Base-by-base conservation (phyloP, 495 filamentous ascomycete species). In the Trichoderma orchidacearum region DNA sequence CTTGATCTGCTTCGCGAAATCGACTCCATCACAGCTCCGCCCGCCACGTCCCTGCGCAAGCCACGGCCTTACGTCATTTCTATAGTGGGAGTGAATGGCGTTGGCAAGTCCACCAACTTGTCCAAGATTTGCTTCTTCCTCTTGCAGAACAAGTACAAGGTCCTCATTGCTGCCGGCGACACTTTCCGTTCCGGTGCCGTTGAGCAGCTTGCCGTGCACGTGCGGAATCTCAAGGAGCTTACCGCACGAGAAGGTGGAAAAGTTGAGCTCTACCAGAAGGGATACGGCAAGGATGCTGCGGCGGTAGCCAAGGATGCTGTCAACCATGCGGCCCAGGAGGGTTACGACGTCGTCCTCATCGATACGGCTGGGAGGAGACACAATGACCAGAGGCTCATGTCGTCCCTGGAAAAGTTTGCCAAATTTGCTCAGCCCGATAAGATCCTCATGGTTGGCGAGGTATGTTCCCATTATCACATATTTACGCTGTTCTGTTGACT, bases 41-140 rank as follows among this genome's bases (percentile, higher is more conserved):
- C 82, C 7, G 64, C 66, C 1, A 70, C 74, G 1, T 79, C 79
- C 3, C 67, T 76, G 57, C 75, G 75, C 53, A 73, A 80, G 48
- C 74, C 75, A 27, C 82, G 90, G 12, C 93, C 93, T 32, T 98
- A 97, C 61, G 92, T 96, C 58, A 94, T 98, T 62, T 94, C 89
- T 30, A 95, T 98, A 55, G 94, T 98, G 30, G 93, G 93, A 54
- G 93, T 98, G 62, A 98, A 98, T 64, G 93, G 93, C 25, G 93
- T 98, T 51, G 93, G 93, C 65, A 98, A 98, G 71, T 95, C 89
- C 7, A 98, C 93, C 18, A 97, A 95, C 60, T 73, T 98, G 17
- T 89, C 87, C 66, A 98, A 98, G 71, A 93, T 98, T 58, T 92
- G 88, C 67, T 97, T 91, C 73, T 96, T 97, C 74, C 78, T 98